phyloP scores from a whole-genome alignment of 805 yeast genomes.

The Cyberlindnera suaveolens region DNA sequence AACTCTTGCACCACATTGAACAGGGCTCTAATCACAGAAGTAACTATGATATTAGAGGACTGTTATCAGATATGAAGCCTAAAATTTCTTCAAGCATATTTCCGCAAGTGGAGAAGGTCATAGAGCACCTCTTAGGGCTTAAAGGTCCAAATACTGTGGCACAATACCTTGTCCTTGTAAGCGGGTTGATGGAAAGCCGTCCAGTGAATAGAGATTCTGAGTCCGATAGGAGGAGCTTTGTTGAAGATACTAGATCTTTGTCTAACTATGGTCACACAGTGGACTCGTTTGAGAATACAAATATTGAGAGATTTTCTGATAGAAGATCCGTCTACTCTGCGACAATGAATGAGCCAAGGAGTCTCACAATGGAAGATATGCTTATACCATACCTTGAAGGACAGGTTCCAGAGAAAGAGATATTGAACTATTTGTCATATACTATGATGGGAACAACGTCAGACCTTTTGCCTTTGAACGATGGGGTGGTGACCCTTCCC shows the following conservation, averaged over 20 bases:
- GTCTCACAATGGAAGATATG: constrained; percentile 24
- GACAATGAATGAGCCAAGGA: constrained; percentile 5
- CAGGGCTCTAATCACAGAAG: neutral
- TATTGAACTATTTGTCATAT: constrained; percentile 43
- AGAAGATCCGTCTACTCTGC: constrained; percentile 30
- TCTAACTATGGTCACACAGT: constrained; percentile 20
- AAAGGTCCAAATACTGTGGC: constrained; percentile 7
- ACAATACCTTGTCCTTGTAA: constrained; percentile 3
- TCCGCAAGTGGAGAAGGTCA: constrained; percentile 4
- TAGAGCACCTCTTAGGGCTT: constrained; percentile 6
- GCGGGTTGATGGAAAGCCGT: neutral
- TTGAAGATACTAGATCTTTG: constrained; percentile 8
- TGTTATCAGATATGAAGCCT: neutral
- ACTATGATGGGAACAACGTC: constrained; percentile 61
- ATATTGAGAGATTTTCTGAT: constrained; percentile 31
- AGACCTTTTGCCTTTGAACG: constrained; percentile 41
- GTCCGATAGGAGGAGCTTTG: neutral
- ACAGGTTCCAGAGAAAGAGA: constrained; percentile 32
- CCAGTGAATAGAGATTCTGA: neutral
- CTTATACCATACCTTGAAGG: constrained; percentile 29
- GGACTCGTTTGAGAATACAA: constrained; percentile 32
- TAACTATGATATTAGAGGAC: neutral
- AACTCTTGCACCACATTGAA: constrained; percentile 7
- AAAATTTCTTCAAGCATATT: neutral
- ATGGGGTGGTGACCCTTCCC: constrained; percentile 38